phyloP scores from a whole-genome alignment of 176 grass and related monocot genomes.

The Saccharum spontaneum region DNA sequence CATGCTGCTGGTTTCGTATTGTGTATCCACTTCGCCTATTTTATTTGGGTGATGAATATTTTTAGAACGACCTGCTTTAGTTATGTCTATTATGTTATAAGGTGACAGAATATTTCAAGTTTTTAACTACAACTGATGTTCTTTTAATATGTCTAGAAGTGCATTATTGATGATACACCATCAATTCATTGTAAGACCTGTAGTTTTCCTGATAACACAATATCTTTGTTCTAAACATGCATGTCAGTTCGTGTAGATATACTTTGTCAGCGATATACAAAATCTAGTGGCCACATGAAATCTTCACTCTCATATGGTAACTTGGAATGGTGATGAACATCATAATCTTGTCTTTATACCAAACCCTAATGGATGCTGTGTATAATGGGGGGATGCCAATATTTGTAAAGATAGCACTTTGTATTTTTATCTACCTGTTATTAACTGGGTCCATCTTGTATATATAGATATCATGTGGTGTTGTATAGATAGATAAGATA shows the following conservation, averaged over 20 bases:
- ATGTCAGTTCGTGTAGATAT: background rate
- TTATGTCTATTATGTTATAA: background rate
- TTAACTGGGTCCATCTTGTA: background rate
- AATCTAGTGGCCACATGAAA: background rate
- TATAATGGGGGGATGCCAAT: background rate
- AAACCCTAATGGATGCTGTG: background rate
- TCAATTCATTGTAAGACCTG: background rate
- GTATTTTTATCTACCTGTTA: background rate
- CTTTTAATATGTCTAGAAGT: background rate
- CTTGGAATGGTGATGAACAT: background rate
- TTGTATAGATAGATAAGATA: constrained; percentile 7
- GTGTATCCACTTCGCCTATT: background rate
- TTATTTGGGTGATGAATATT: background rate
- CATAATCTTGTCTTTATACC: background rate
- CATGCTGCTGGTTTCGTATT: background rate
- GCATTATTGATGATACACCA: background rate
- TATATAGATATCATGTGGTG: background rate
- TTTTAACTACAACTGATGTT: background rate
- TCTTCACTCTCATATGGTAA: background rate
- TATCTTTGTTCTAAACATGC: background rate
- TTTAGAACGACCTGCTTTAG: background rate
- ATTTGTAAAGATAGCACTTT: background rate
- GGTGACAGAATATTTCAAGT: background rate
- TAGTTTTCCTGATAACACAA: background rate
- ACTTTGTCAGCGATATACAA: background rate